Conservation (phyloP, 495 filamentous ascomycete genomes). For the Letharia lupina region DNA sequence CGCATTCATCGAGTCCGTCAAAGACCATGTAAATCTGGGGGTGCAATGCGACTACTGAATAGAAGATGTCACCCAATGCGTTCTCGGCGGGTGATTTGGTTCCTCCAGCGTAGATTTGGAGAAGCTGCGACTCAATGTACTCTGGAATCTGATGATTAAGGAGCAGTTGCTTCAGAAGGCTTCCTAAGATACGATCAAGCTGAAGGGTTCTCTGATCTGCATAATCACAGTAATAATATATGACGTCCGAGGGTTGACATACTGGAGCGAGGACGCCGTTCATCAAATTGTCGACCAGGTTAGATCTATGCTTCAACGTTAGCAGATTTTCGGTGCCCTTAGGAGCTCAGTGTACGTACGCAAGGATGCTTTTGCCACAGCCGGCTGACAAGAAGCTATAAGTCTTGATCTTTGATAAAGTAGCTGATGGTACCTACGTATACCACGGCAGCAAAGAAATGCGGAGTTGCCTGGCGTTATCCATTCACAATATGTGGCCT, state of each 20-base stretch:
- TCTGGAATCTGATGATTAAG: not conserved
- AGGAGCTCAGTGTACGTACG: not conserved
- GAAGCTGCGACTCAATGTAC: not conserved
- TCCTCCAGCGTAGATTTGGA: not conserved
- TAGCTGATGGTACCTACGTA: not conserved
- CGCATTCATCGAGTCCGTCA: constrained; percentile 28
- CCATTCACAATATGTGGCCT: not conserved
- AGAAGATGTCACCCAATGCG: not conserved
- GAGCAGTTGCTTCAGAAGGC: constrained; percentile 9
- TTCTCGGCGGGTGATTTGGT: not conserved
- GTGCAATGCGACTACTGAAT: not conserved
- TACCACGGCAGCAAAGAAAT: not conserved
- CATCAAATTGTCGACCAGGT: not conserved
- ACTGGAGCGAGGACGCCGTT: not conserved
- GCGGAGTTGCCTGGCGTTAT: not conserved
- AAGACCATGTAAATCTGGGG: constrained; percentile 8
- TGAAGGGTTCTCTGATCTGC: constrained; percentile 14
- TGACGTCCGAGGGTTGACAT: not conserved
- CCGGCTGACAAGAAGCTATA: not conserved
- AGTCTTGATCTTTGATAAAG: not conserved
- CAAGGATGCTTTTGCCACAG: not conserved
- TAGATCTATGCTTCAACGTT: not conserved
- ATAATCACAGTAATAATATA: constrained; percentile 17
- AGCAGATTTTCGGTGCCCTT: not conserved
- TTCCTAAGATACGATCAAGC: constrained; percentile 6